A percentile compares a stretch with the other conserved stretches of the same genome.
Evolutionary conservation across 116 monocot species (phyloP).

Genomic region (Dioscorea cayenensis): DNA sequence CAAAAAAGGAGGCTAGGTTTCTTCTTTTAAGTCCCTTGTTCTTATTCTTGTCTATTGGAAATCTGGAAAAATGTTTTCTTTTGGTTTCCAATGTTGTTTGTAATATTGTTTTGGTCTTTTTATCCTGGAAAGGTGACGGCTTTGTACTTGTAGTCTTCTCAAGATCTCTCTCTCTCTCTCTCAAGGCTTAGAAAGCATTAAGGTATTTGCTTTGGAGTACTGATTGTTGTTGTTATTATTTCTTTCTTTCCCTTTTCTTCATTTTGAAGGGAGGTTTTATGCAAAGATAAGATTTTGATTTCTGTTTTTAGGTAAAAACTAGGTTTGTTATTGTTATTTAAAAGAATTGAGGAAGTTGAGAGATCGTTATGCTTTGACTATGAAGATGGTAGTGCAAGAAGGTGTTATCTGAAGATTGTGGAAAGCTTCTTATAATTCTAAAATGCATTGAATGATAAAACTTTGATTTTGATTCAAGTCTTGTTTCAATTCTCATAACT

Average conservation of each 20-base stretch:
- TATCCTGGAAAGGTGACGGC: background rate
- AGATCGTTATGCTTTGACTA: background rate
- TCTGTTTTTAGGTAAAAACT: no score
- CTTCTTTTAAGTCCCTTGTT: background rate
- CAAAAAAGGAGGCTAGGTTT: no score
- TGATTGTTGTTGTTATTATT: background rate
- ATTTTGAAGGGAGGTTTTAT: no score
- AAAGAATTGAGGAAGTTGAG: background rate
- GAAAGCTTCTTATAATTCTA: no score
- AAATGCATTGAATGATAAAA: no score
- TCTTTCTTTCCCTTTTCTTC: no score
- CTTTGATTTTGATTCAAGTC: no score
- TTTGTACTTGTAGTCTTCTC: background rate
- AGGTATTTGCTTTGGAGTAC: background rate
- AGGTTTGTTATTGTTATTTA: no score
- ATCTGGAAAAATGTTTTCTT: background rate
- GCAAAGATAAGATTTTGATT: no score
- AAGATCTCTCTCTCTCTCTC: background rate
- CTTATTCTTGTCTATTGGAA: background rate
- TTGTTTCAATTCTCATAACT: no score
- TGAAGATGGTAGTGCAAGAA: background rate
- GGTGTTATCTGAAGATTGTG: no score
- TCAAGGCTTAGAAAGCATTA: background rate
- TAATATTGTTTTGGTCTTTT: background rate
- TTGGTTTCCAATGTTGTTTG: background rate